Conservation (phyloP, 1,139 yeast genomes). For the Candida neerlandica region DNA sequence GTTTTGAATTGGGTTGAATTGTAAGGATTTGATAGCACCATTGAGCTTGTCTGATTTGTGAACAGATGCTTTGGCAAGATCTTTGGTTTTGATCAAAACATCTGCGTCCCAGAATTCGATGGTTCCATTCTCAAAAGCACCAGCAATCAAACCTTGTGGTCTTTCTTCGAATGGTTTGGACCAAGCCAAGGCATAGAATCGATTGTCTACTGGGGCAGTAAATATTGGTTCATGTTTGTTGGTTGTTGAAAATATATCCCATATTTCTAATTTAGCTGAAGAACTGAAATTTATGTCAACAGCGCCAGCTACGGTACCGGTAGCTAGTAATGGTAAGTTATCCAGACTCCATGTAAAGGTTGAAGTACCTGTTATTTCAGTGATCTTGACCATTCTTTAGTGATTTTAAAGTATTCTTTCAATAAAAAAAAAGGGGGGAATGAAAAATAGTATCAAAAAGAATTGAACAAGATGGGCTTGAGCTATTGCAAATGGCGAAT, state of each 20-base stretch:
- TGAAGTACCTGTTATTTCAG: conserved; percentile 83
- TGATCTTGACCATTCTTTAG: conserved; percentile 72
- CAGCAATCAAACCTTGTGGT: conserved; percentile 69
- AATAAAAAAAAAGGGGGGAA: conserved; percentile 2
- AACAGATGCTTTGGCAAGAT: conserved; percentile 45
- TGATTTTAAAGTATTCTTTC: not conserved
- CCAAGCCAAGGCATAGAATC: conserved; percentile 88
- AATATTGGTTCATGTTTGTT: conserved; percentile 50
- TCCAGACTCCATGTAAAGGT: conserved; percentile 95
- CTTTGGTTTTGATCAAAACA: conserved; percentile 40
- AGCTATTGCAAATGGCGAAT: not conserved
- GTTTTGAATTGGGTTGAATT: conserved; percentile 74
- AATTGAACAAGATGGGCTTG: conserved; percentile 4
- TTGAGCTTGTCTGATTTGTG: conserved; percentile 60
- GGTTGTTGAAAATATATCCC: conserved; percentile 64
- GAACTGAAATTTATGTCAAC: conserved; percentile 87
- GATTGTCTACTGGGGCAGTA: conserved; percentile 53
- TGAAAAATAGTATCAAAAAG: conserved; percentile 1
- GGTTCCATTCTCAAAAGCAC: conserved; percentile 83
- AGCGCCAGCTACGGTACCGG: conserved; percentile 95
- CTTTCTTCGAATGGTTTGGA: conserved; percentile 62
- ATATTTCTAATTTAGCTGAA: conserved; percentile 72
- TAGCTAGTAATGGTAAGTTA: conserved; percentile 71
- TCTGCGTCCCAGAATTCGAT: conserved; percentile 77
- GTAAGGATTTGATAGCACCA: conserved; percentile 71